Evolutionary conservation across 176 grass and related monocot species (phyloP).

Genomic region (Rhynchospora tenuis): DNA sequence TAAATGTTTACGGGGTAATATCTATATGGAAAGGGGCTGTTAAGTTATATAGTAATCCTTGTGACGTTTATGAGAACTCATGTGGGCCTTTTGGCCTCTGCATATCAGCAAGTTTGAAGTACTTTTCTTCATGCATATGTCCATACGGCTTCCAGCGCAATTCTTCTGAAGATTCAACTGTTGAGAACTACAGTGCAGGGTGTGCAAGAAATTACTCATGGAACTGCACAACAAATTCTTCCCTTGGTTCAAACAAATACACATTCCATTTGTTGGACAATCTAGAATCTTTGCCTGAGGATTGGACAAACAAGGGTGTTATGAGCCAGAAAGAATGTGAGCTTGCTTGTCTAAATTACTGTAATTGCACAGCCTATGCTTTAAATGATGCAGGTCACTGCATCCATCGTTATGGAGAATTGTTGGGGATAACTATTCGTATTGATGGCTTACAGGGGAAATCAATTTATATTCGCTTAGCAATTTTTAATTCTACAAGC

Average conservation of each 20-base stretch:
- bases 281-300: neutral
- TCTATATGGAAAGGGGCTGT: constrained; percentile 12
- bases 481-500: constrained; percentile 4
- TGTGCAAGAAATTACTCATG: constrained; percentile 39
- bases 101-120: constrained; percentile 3
- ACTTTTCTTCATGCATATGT: constrained; percentile 21
- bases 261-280: constrained; percentile 19
- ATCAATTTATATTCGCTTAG: constrained; percentile 22
- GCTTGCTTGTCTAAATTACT: constrained; percentile 27
- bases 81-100: constrained; percentile 38
- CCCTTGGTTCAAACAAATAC: constrained; percentile 15
- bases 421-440: constrained; percentile 19
- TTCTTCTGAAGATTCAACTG: constrained; percentile 28
- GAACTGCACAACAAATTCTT: constrained; percentile 13
- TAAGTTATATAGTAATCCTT: constrained; percentile 28
- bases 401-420: constrained; percentile 20
- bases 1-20: neutral
- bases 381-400: neutral
- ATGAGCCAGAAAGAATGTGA: constrained; percentile 25
- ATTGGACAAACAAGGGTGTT: neutral
- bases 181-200: constrained; percentile 35
- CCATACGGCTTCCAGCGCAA: constrained; percentile 27
- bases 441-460: neutral
- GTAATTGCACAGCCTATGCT: constrained; percentile 34
- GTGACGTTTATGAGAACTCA: neutral